Evolutionary conservation across 2,329 filamentous ascomycete genomes (phyloP), one percentile per base, ranked within the genome.

Genomic region (Venturia asperata): DNA sequence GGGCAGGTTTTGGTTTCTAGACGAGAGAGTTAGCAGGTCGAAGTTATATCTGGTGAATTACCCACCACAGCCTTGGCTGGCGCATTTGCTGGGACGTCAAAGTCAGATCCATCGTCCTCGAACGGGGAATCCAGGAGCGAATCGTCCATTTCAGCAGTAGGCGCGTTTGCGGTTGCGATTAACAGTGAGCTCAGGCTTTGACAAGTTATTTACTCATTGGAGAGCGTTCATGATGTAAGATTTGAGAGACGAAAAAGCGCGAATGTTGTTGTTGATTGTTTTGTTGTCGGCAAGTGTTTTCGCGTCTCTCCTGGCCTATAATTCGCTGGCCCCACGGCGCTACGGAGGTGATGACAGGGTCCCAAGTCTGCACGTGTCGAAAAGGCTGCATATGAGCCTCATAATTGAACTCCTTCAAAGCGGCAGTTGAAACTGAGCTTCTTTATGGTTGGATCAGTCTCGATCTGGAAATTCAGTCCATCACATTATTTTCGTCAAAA

Each of bases 31-130:
- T 42, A 41, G 61, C 42, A 52, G 47, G 30, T 41, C 34, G 10
- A 49, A 58, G 27, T 55, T 10, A 55, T 43, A 64, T 67, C 63
- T 55, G 58, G 30, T 52, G 62, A 13, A 41, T 61, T n/a, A 69
- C 70, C 45, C 68, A 74, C 73, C 7, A 69, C 56, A 66, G 73
- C 74, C 19, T 72, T 73, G 64, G 72, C 69, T 39, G 71, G 71
- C 69, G 52, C 52, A 15, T 37, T 58, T 34, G 15, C 52, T 37
- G 52, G 52, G 52, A 58, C 13, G 52, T 74, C 77, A 64, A 79
- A 79, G 70, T 80, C 77, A 63, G 73, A 75, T 30, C 68, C 77
- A 68, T 77, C 77, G 21, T 77, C 73, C 62, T 78, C 77, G 69
- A 77, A 78, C 66, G 73, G 72, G 5, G 76, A 78, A 19, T 66